Conservation (phyloP, 345 rosid genomes). For the Anastatica hierochuntica region DNA sequence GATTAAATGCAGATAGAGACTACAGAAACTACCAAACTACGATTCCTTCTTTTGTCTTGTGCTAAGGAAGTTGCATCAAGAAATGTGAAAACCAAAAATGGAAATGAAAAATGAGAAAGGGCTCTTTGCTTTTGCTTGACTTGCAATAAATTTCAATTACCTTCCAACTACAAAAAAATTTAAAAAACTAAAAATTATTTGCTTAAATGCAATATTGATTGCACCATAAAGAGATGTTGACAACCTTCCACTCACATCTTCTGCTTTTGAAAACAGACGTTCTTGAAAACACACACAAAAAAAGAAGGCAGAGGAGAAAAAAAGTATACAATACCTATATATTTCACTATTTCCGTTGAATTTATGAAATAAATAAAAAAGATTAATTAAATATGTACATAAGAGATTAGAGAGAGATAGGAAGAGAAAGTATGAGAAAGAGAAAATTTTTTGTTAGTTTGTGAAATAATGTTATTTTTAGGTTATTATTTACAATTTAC, state of each 20-base stretch:
- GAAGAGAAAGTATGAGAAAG: no score
- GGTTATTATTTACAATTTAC: no score
- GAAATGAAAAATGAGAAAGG: slow-evolving; percentile 15
- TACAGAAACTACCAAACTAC: neutral
- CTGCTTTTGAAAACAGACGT: slow-evolving; percentile 5
- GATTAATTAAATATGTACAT: no score
- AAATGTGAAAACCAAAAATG: slow-evolving; percentile 13
- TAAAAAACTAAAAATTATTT: neutral
- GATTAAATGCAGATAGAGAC: slow-evolving; percentile 11
- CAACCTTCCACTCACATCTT: slow-evolving; percentile 19
- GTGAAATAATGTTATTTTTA: no score
- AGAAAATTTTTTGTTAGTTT: no score
- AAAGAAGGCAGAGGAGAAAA: no score
- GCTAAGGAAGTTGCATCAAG: slow-evolving; percentile 23
- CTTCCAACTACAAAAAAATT: slow-evolving; percentile 12
- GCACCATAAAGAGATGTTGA: slow-evolving; percentile 28
- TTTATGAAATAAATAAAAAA: no score
- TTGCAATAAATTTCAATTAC: slow-evolving; percentile 30
- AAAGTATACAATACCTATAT: no score
- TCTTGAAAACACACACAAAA: no score
- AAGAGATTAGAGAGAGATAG: no score
- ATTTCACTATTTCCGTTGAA: no score
- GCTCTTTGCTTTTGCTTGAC: slow-evolving; percentile 25
- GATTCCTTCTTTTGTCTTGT: slow-evolving; percentile 13
- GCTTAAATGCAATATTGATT: slow-evolving; percentile 21